Evolutionary conservation across 371 early-diverging fungal species (phyloP).

Genomic region (Rhizopus delemar): DNA sequence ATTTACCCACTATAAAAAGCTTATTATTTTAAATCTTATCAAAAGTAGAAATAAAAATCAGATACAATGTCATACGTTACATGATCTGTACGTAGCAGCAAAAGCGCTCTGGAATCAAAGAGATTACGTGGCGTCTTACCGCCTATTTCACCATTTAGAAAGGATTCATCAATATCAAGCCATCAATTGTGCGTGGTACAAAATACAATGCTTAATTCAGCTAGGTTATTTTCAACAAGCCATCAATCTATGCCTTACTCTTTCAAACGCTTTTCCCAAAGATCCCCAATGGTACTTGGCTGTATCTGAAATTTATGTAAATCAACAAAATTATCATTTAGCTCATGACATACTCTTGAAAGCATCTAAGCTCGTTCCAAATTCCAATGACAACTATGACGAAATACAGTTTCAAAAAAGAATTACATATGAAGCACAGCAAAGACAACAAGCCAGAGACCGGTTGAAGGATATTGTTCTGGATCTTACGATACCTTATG

Average conservation of each 20-base stretch:
- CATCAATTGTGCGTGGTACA: slow-evolving; percentile 17
- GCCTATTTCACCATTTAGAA: slow-evolving; percentile 20
- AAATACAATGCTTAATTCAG: slow-evolving; percentile 17
- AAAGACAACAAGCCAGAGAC: neutral
- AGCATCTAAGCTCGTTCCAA: slow-evolving; percentile 7
- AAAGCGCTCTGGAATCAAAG: slow-evolving; percentile 10
- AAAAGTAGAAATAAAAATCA: neutral
- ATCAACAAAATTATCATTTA: slow-evolving; percentile 6
- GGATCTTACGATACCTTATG: slow-evolving; percentile 25
- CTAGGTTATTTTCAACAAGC: slow-evolving; percentile 19
- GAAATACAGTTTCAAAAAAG: slow-evolving; percentile 12
- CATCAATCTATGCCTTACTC: slow-evolving; percentile 4
- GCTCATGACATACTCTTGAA: slow-evolving; percentile 16
- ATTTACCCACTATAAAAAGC: neutral
- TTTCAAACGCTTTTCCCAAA: neutral
- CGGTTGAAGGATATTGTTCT: slow-evolving; percentile 16
- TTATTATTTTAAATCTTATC: no score
- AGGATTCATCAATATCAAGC: slow-evolving; percentile 8
- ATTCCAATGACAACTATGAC: neutral
- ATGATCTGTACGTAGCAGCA: slow-evolving; percentile 15
- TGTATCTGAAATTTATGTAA: slow-evolving; percentile 21
- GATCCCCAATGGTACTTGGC: slow-evolving; percentile 19
- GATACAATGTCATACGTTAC: slow-evolving; percentile 12
- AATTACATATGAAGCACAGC: slow-evolving; percentile 13
- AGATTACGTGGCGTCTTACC: slow-evolving; percentile 26